Conservation (phyloP, 192 early-diverging fungal species). For the Linnemannia zychae region DNA sequence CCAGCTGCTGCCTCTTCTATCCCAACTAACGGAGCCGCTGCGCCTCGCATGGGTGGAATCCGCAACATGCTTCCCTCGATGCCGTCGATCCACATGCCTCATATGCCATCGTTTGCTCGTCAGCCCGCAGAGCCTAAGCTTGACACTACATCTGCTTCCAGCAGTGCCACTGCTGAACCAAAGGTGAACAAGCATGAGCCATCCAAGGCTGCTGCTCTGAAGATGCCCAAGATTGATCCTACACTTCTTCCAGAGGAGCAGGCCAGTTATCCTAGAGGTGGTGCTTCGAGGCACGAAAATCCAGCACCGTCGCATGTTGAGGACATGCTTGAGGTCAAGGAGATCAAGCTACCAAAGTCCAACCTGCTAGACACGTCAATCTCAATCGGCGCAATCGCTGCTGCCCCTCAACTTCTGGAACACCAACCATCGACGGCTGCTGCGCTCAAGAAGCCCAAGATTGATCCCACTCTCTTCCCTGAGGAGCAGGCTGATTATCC, state of each 20-base stretch:
- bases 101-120: neutral
- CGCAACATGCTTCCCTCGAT: neutral
- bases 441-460: neutral
- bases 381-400: neutral
- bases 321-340: too few species aligned
- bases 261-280: conserved; percentile 26
- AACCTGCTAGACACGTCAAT: too few species aligned
- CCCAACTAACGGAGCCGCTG: too few species aligned
- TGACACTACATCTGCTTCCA: neutral
- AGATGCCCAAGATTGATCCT: neutral
- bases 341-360: too few species aligned
- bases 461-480: neutral
- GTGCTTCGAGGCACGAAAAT: conserved; percentile 1
- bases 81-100: neutral
- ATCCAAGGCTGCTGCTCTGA: conserved; percentile 14
- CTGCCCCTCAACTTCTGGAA: neutral
- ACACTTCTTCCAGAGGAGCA: conserved; percentile 23
- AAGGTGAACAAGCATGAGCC: conserved; percentile 6
- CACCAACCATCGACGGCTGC: neutral
- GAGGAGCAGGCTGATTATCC: neutral
- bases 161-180: neutral
- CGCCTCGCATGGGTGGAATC: neutral
- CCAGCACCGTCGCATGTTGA: neutral
- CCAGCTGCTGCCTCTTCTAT: neutral
- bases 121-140: neutral